These are phyloP conservation scores for Lenzites betulinus DNA, from an alignment of 768 basidiomycete species.

Conservation along the genomic window DNA sequence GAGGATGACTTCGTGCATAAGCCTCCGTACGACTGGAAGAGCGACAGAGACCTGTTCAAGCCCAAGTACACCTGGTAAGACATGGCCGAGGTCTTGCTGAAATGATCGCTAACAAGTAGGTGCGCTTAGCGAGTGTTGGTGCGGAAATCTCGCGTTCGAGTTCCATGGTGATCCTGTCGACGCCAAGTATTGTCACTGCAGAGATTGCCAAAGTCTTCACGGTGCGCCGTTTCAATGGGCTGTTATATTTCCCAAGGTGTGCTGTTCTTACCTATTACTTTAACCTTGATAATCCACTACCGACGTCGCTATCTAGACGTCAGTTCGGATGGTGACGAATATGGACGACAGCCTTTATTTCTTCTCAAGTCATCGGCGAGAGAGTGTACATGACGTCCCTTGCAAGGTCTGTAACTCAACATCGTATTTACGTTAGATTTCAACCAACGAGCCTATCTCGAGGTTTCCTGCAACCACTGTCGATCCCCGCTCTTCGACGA, in stretches of 20 bases:
- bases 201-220: conserved; percentile 35
- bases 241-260: conserved; percentile 37
- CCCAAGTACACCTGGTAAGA: conserved; percentile 29
- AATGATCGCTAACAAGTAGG: not conserved
- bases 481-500: conserved; percentile 38
- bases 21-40: conserved; percentile 34
- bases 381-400: conserved; percentile 31
- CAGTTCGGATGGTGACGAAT: conserved; percentile 34
- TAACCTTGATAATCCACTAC: not conserved
- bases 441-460: not conserved
- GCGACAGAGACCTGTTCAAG: conserved; percentile 26
- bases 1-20: conserved; percentile 34
- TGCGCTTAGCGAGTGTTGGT: conserved; percentile 33
- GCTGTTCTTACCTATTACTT: not conserved
- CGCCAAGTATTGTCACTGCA: conserved; percentile 37
- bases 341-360: conserved; percentile 32
- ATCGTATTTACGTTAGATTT: not conserved
- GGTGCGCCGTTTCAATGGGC: conserved; percentile 40
- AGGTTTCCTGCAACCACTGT: conserved; percentile 34
- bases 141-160: conserved; percentile 34
- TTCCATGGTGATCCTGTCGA: conserved; percentile 36
- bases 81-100: not conserved
- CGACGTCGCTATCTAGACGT: conserved; percentile 29
- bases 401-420: conserved; percentile 30
- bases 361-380: conserved; percentile 31